Evolutionary conservation across 2,329 filamentous ascomycete species (phyloP).

Genomic region (Esteya vermicola): DNA sequence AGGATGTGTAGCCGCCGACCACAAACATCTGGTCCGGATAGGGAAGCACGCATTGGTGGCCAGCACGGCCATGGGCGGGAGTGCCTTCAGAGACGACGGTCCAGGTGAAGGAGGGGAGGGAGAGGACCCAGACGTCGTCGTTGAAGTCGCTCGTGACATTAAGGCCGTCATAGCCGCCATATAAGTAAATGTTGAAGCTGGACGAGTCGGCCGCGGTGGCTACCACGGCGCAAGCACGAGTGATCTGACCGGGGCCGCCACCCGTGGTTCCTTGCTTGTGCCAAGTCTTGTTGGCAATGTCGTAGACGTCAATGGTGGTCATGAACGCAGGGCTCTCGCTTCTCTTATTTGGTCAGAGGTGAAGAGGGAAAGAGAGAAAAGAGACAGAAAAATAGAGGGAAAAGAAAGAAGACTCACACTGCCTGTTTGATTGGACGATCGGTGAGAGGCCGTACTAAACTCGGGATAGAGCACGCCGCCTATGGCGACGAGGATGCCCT

Average conservation of each 20-base stretch:
- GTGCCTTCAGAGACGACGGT: slow-evolving; percentile 34
- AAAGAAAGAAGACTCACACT: slow-evolving; percentile 21
- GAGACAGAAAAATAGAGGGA: not conserved
- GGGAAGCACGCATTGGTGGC: slow-evolving; percentile 60
- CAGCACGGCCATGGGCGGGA: slow-evolving; percentile 45
- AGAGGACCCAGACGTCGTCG: slow-evolving; percentile 70
- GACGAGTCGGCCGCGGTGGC: slow-evolving; percentile 56
- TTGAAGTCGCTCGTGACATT: slow-evolving; percentile 22
- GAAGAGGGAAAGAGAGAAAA: too few species aligned
- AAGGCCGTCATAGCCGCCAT: slow-evolving; percentile 56
- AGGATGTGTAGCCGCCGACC: slow-evolving; percentile 49
- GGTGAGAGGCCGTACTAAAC: slow-evolving; percentile 18
- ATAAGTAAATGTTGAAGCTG: slow-evolving; percentile 75
- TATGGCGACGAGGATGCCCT: slow-evolving; percentile 64
- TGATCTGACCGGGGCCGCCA: slow-evolving; percentile 37
- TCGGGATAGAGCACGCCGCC: slow-evolving; percentile 56
- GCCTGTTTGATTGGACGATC: slow-evolving; percentile 19
- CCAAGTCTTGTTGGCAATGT: slow-evolving; percentile 57
- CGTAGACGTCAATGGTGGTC: slow-evolving; percentile 61
- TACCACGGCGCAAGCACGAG: slow-evolving; percentile 61
- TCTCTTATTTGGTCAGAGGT: too few species aligned
- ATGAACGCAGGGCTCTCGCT: slow-evolving; percentile 57
- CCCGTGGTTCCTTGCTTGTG: slow-evolving; percentile 60
- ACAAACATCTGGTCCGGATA: slow-evolving; percentile 73
- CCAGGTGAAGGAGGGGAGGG: slow-evolving; percentile 71